A percentile compares a stretch with the other conserved stretches of the same genome.
Evolutionary conservation across 306 rosid genomes (phyloP).

Genomic region (Cucurbita maxima): DNA sequence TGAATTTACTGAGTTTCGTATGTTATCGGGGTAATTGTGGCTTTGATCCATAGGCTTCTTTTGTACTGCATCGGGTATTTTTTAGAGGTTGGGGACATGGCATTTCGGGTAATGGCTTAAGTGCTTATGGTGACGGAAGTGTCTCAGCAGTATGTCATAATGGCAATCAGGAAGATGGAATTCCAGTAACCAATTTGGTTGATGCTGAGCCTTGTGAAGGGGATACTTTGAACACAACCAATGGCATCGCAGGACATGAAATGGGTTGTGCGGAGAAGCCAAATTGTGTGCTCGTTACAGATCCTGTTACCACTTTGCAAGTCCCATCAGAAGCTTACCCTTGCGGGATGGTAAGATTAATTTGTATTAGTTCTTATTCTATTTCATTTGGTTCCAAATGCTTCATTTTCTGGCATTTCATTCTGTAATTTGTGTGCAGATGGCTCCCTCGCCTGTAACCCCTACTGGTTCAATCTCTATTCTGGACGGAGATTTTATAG

Average conservation of each 20-base stretch:
- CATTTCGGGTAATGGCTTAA: slow-evolving; percentile 29
- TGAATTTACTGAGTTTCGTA: neutral
- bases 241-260: slow-evolving; percentile 14
- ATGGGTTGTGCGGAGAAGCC: slow-evolving; percentile 10
- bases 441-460: slow-evolving; percentile 13
- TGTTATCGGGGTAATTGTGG: neutral
- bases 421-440: slow-evolving; percentile 26
- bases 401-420: neutral
- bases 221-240: too few species aligned
- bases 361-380: neutral
- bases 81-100: slow-evolving; percentile 15
- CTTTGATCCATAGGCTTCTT: slow-evolving; percentile 28
- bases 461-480: slow-evolving; percentile 16
- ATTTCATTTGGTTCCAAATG: neutral
- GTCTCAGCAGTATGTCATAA: slow-evolving; percentile 31
- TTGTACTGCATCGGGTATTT: slow-evolving; percentile 51
- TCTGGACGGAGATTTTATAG: slow-evolving; percentile 43
- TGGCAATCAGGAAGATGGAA: slow-evolving; percentile 40
- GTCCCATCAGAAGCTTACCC: slow-evolving; percentile 18
- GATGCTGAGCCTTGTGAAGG: too few species aligned
- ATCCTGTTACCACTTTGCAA: neutral
- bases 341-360: slow-evolving; percentile 18
- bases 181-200: slow-evolving; percentile 6
- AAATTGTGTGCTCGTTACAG: slow-evolving; percentile 9
- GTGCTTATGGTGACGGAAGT: slow-evolving; percentile 48